Conservation (phyloP, 331 rosid species). For the Cucumis variabilis region DNA sequence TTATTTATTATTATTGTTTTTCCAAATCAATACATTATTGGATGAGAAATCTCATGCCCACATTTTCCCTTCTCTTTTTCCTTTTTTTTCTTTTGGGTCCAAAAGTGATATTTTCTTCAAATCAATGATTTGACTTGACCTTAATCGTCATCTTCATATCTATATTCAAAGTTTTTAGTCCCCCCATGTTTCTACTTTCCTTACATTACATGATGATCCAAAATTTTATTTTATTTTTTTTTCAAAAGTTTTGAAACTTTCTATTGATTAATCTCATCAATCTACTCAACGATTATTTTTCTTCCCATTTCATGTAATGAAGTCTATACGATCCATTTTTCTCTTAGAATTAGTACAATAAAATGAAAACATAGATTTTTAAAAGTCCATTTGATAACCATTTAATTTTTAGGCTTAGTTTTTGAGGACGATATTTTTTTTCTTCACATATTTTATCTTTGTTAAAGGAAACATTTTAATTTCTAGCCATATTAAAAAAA, state of each 20-base stretch:
- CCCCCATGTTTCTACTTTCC: neutral
- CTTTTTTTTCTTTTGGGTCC: neutral
- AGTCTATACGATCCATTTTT: neutral
- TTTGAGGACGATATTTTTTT: neutral
- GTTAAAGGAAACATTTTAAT: no score
- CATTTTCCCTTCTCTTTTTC: no score
- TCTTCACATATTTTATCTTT: no score
- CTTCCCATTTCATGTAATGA: neutral
- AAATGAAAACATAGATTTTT: no score
- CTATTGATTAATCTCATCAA: neutral
- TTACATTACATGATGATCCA: neutral
- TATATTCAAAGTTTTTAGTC: conserved; percentile 12
- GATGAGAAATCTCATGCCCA: conserved; percentile 5
- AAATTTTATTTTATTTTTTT: neutral
- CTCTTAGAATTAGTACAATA: neutral
- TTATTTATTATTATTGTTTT: no score
- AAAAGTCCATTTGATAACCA: no score
- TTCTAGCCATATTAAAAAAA: no score
- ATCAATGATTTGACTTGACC: conserved; percentile 8
- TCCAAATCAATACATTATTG: conserved; percentile 9
- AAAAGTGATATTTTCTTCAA: neutral
- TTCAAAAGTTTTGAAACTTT: neutral
- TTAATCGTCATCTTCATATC: conserved; percentile 16
- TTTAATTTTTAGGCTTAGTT: no score
- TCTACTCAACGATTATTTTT: neutral